These are phyloP conservation scores for Diplodia intermedia DNA, from an alignment of 2,329 filamentous ascomycete genomes.

Conservation along the genomic window DNA sequence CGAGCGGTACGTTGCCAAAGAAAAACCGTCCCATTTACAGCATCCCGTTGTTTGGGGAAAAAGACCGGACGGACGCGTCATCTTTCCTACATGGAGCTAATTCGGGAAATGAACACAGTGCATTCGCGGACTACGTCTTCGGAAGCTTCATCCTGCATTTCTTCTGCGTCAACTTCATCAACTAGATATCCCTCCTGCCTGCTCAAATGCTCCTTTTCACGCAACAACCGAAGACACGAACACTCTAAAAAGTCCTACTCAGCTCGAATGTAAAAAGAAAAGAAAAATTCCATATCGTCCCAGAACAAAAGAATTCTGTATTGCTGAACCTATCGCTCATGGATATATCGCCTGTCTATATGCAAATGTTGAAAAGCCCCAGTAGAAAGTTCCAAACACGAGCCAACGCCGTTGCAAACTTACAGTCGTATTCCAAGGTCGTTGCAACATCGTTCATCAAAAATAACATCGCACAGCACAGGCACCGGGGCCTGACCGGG, in stretches of 20 bases:
- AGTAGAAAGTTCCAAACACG: background rate
- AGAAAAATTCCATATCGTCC: background rate
- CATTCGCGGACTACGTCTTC: constrained; percentile 95
- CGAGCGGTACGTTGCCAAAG: constrained; percentile 67
- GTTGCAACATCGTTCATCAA: constrained; percentile 3
- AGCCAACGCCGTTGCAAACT: constrained; percentile 4
- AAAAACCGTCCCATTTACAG: background rate
- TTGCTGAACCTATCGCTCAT: constrained; percentile 14
- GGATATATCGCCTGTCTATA: constrained; percentile 24
- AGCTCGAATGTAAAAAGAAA: constrained; percentile 20
- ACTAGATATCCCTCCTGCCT: constrained; percentile 61
- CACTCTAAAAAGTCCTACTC: constrained; percentile 12
- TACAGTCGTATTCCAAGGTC: background rate
- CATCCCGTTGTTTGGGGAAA: background rate
- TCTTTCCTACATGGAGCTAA: background rate
- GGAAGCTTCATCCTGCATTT: constrained; percentile 96
- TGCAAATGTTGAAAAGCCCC: constrained; percentile 2
- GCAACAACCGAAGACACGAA: constrained; percentile 9
- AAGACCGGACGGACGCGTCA: background rate
- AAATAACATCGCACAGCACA: background rate
- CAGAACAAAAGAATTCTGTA: background rate
- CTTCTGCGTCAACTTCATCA: constrained; percentile 99
- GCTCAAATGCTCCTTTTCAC: constrained; percentile 9
- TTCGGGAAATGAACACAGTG: constrained; percentile 59
- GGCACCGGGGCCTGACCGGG: no score